Base-by-base conservation (phyloP, 495 filamentous ascomycete species). In the Aspergillus affinis region DNA sequence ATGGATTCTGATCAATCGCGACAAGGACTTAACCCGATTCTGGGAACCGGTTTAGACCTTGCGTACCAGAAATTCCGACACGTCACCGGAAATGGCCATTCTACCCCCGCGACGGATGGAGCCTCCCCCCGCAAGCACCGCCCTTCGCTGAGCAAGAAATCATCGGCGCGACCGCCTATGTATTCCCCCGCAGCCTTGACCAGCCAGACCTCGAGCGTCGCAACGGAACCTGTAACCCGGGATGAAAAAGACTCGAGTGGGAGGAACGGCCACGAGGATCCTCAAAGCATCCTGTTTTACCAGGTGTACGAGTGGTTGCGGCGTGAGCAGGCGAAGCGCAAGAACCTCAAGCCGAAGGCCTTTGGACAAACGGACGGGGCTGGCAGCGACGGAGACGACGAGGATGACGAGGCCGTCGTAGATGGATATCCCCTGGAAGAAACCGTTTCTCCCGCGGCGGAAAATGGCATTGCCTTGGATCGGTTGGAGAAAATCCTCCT, bases 301-400 rank as follows among this genome's bases (percentile, higher is more conserved):
- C 90, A 93, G 68, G 85, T 97, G 21, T 77, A 81, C 20, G 85
- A 88, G 58, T 97, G 92, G 92, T 78, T 97, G 46, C 82, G 90
- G 55, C 81, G 84, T 47, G 91, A 96, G 70, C 90, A 88, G 71
- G 69, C 76, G 27, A 90, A 87, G 70, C 84, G 79, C 64, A 79
- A 79, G 54, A 71, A 74, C 19, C 78, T 78, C 54, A 83, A 81
- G 64, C 69, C 76, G 10, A 77, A 73, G 57, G 59, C 48, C 45
- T 63, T 60, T 50, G 52, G 51, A 32, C 59, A 61, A 47, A 50
- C 59, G 48, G 73, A 70, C 17, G 62, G 62, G 41, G 46, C 63
- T 32, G 58, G 59, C 23, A 69, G 66, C 18, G 65, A 62, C 51
- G 71, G 66, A 49, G 76, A 57, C 48, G 71, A 65, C 48, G 71